These are phyloP conservation scores for Tephrocybe sp. DNA, from an alignment of 768 basidiomycete species.

Conservation along the genomic window DNA sequence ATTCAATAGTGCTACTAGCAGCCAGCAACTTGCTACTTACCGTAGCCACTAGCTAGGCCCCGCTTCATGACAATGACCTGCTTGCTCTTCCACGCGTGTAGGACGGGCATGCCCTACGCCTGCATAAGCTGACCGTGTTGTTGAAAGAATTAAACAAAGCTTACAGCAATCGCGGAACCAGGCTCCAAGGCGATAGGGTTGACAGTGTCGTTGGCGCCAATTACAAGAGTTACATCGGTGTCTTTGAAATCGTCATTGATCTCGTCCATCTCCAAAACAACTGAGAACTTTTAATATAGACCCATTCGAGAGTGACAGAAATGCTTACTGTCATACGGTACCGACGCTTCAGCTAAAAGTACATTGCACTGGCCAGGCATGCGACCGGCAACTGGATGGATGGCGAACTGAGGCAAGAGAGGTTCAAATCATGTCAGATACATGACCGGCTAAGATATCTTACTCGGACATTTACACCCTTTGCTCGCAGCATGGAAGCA, in stretches of 20 bases:
- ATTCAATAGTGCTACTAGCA: too few species aligned
- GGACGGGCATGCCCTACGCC: constrained; percentile 79
- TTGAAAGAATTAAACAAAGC: constrained; percentile 5
- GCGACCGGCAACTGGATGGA: constrained; percentile 88
- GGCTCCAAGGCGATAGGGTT: constrained; percentile 88
- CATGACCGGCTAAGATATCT: background rate
- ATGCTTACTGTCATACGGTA: constrained; percentile 81
- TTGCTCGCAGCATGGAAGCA: constrained; percentile 66
- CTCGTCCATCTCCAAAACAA: constrained; percentile 92
- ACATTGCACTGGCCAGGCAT: constrained; percentile 96
- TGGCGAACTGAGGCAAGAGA: constrained; percentile 53
- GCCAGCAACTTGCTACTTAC: constrained; percentile 35
- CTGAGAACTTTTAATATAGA: constrained; percentile 34
- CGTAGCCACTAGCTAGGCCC: constrained; percentile 86
- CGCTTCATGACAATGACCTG: constrained; percentile 93
- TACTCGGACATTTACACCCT: constrained; percentile 74
- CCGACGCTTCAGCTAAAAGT: constrained; percentile 86
- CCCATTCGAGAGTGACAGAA: background rate
- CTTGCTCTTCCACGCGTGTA: constrained; percentile 93
- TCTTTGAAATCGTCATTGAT: constrained; percentile 91
- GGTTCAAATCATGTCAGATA: background rate
- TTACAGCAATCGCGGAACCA: constrained; percentile 78
- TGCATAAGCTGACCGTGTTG: background rate
- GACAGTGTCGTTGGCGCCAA: constrained; percentile 91
- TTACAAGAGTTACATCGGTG: constrained; percentile 88